These are phyloP conservation scores for Trichomonascaceae sp. DNA, from an alignment of 1,139 yeast species.

Conservation along the genomic window DNA sequence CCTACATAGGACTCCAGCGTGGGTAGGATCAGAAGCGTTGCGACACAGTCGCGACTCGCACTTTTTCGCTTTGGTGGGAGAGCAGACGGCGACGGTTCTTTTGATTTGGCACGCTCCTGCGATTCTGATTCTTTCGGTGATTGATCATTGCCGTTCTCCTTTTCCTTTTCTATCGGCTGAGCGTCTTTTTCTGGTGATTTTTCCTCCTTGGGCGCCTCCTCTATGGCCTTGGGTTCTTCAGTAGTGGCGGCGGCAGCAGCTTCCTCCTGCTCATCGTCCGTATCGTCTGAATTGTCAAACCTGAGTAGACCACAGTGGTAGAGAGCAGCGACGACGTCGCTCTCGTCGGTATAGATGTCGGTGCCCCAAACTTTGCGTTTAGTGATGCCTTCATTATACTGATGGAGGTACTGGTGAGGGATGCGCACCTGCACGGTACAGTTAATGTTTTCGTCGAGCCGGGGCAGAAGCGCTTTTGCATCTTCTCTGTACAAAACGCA, in stretches of 20 bases:
- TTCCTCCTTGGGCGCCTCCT: constrained; percentile 1
- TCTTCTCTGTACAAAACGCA: constrained; percentile 47
- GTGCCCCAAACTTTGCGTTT: constrained; percentile 82
- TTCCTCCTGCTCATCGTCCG: constrained; percentile 2
- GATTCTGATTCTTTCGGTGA: background rate
- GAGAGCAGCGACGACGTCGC: constrained; percentile 64
- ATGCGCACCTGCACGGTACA: constrained; percentile 49
- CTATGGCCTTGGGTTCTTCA: constrained; percentile 1
- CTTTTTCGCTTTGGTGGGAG: constrained; percentile 11
- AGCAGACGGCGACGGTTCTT: background rate
- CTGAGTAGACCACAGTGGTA: constrained; percentile 61
- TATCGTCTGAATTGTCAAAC: background rate
- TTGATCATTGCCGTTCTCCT: background rate
- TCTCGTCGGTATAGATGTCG: constrained; percentile 83
- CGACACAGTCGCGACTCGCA: constrained; percentile 43
- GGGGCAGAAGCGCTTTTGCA: constrained; percentile 16
- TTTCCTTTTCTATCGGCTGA: background rate
- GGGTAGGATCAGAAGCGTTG: constrained; percentile 61
- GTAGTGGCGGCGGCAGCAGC: constrained; percentile 3
- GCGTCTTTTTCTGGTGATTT: background rate
- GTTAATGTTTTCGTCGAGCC: constrained; percentile 41
- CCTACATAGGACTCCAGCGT: constrained; percentile 50
- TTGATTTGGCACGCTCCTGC: background rate
- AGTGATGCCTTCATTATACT: constrained; percentile 28
- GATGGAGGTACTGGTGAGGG: constrained; percentile 28